Conservation (phyloP, 1,284 basidiomycete genomes). For the Austroboletus novae-zelandiae region DNA sequence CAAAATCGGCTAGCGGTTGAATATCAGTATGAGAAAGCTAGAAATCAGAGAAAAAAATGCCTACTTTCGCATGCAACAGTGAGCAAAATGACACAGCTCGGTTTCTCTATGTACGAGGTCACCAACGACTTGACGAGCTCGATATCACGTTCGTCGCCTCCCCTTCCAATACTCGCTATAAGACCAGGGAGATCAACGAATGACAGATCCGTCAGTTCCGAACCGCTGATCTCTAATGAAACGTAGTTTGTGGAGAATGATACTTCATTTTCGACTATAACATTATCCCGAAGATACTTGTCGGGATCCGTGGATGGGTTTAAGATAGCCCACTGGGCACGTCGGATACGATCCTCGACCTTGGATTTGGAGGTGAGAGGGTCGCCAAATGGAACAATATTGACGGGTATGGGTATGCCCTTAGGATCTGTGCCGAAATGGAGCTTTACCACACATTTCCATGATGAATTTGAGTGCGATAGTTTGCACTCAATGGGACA, state of each 20-base stretch:
- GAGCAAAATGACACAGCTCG: conserved; percentile 66
- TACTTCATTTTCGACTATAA: conserved; percentile 36
- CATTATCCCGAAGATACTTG: conserved; percentile 40
- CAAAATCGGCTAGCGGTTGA: conserved; percentile 58
- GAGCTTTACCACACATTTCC: conserved; percentile 62
- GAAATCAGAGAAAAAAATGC: background rate
- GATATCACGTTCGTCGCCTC: conserved; percentile 54
- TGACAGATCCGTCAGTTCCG: conserved; percentile 66
- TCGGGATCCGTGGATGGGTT: conserved; percentile 46
- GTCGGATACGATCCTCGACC: conserved; percentile 64
- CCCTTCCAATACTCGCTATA: conserved; percentile 56
- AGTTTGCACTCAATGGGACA: conserved; percentile 72
- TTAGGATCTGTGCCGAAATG: conserved; percentile 48
- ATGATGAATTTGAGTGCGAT: conserved; percentile 41
- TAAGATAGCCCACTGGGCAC: conserved; percentile 71
- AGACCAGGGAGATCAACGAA: conserved; percentile 59
- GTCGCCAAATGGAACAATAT: conserved; percentile 49
- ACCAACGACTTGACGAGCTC: conserved; percentile 62
- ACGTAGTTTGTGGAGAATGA: conserved; percentile 66
- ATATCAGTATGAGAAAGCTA: background rate
- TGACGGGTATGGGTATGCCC: conserved; percentile 41
- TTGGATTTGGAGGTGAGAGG: conserved; percentile 47
- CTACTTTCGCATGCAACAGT: conserved; percentile 73
- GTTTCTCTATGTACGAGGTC: conserved; percentile 55
- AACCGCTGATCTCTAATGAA: conserved; percentile 64